Percentiles rank a stretch among this genome's conserved stretches.
phyloP scores from a whole-genome alignment of 1,139 yeast species.

The Komagataea norvegica region DNA sequence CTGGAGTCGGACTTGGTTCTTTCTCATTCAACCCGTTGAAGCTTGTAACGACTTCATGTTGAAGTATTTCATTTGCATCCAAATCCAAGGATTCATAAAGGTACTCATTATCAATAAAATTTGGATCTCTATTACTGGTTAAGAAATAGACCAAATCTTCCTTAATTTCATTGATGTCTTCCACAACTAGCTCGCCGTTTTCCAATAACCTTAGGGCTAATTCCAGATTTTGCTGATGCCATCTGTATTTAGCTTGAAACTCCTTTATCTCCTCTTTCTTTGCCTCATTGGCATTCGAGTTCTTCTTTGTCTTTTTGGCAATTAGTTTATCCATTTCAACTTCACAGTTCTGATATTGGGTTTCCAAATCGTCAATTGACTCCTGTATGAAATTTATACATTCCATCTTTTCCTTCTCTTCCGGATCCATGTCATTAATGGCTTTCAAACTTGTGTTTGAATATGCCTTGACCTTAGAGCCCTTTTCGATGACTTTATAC shows the following conservation, averaged over 20 bases:
- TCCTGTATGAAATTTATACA: slow-evolving; percentile 56
- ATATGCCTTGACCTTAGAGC: slow-evolving; percentile 69
- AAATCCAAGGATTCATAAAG: slow-evolving; percentile 65
- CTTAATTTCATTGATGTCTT: slow-evolving; percentile 53
- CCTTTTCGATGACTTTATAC: slow-evolving; percentile 72
- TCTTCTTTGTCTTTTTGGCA: slow-evolving; percentile 48
- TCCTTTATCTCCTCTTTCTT: slow-evolving; percentile 46
- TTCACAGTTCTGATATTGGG: slow-evolving; percentile 59
- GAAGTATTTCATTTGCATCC: slow-evolving; percentile 49
- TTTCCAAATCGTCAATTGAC: slow-evolving; percentile 57
- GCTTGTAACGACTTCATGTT: slow-evolving; percentile 41
- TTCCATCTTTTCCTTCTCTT: slow-evolving; percentile 54
- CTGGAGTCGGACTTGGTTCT: slow-evolving; percentile 14
- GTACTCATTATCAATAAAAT: slow-evolving; percentile 72
- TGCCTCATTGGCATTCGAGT: slow-evolving; percentile 45
- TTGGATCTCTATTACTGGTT: slow-evolving; percentile 67
- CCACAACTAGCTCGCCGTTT: slow-evolving; percentile 59
- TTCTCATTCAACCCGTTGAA: slow-evolving; percentile 31
- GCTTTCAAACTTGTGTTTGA: slow-evolving; percentile 54
- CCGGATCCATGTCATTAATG: slow-evolving; percentile 54
- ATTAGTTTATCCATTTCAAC: slow-evolving; percentile 50
- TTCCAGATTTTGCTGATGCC: slow-evolving; percentile 66
- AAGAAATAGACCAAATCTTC: slow-evolving; percentile 71
- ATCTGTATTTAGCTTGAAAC: slow-evolving; percentile 39
- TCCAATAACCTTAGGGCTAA: slow-evolving; percentile 57